These are phyloP conservation scores for Diddensiella santjacobensis DNA, from an alignment of 805 yeast genomes.

Conservation along the genomic window DNA sequence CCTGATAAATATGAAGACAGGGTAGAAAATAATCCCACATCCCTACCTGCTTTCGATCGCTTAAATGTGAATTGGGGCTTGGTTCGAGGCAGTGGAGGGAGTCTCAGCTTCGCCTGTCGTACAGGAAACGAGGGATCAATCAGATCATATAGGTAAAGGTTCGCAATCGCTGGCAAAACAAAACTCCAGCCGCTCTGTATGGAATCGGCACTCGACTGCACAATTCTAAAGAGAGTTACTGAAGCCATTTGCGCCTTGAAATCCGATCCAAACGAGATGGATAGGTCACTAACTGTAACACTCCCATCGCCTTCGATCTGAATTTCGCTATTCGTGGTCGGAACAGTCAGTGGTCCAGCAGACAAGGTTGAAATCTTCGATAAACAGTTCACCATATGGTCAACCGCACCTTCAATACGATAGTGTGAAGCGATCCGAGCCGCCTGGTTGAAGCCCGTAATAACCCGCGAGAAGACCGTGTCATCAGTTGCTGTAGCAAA, in stretches of 20 bases:
- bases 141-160: conserved; percentile 68
- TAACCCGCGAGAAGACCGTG: conserved; percentile 78
- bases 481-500: conserved; percentile 89
- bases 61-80: conserved; percentile 64
- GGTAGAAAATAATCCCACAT: conserved; percentile 76
- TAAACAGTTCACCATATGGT: conserved; percentile 61
- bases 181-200: conserved; percentile 59
- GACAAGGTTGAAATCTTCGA: conserved; percentile 67
- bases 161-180: conserved; percentile 55
- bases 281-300: conserved; percentile 73
- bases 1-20: conserved; percentile 91
- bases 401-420: conserved; percentile 53
- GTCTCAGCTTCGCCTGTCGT: conserved; percentile 53
- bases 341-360: conserved; percentile 36
- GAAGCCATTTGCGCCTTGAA: conserved; percentile 89
- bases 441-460: conserved; percentile 83
- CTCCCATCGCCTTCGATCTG: conserved; percentile 45
- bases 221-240: conserved; percentile 76
- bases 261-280: conserved; percentile 83
- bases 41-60: conserved; percentile 59
- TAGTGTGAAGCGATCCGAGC: conserved; percentile 71
- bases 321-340: conserved; percentile 30
- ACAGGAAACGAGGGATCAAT: conserved; percentile 34
- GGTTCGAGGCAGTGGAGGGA: conserved; percentile 55
- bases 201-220: conserved; percentile 45